Evolutionary conservation across 768 basidiomycete species (phyloP).

Genomic region (Leucogyrophana mollusca): DNA sequence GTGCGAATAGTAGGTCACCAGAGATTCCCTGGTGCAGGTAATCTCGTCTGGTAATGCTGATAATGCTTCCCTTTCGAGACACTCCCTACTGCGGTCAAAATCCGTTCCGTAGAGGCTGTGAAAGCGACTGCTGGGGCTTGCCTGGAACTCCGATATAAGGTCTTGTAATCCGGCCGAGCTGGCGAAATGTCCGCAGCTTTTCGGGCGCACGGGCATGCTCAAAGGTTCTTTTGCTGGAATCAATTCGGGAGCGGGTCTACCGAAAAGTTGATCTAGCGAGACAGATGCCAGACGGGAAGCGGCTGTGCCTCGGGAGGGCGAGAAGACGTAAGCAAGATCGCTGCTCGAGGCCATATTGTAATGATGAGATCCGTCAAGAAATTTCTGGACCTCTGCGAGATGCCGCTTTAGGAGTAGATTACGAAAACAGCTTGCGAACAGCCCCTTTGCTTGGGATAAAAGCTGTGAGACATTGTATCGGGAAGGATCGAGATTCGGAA

Average conservation of each 20-base stretch:
- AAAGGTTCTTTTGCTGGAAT: not conserved
- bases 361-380: constrained; percentile 2
- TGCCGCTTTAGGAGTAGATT: constrained; percentile 16
- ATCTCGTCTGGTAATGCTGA: not conserved
- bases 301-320: no score
- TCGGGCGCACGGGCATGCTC: no score
- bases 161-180: not conserved
- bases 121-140: constrained; percentile 7
- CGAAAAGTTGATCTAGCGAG: constrained; percentile 1
- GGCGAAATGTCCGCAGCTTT: no score
- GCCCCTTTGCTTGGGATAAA: not conserved
- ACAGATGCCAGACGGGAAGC: not conserved
- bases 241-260: constrained; percentile 5
- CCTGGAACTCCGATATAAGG: constrained; percentile 5
- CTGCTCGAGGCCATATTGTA: not conserved
- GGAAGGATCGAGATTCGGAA: not conserved
- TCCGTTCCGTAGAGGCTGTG: constrained; percentile 11
- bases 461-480: constrained; percentile 8
- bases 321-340: no score
- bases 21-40: not conserved
- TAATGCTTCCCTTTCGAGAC: constrained; percentile 4
- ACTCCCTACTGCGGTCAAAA: constrained; percentile 10
- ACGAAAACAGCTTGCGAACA: constrained; percentile 17
- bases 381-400: constrained; percentile 8
- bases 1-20: constrained; percentile 9